Evolutionary conservation across 2,329 filamentous ascomycete genomes (phyloP), one percentile per base, ranked within the genome.

Genomic region (Verticillium klebahnii): DNA sequence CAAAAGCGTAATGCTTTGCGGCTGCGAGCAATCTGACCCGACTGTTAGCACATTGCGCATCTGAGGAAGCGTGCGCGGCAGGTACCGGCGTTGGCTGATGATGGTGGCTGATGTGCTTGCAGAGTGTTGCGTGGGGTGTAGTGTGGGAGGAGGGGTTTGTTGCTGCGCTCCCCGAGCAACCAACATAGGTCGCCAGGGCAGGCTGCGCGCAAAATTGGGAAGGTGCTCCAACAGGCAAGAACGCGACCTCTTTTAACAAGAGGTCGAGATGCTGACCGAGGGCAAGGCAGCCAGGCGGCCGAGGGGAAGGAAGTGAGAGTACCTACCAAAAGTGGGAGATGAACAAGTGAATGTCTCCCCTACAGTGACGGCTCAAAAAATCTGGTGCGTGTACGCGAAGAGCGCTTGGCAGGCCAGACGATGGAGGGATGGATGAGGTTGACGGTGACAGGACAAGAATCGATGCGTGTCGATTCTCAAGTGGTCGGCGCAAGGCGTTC

Each of bases 341-440:
- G 82, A 92, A 96, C 93, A 96, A 97, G 77, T 89, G 78, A 97
- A 97, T 96, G 93, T 93, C 90, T 96, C 93, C 91, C 92, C 92
- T 81, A 80, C 77, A 78, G 74, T 68, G 66, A 65, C 71, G 77
- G 77, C 73, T 73, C 73, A 70, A 68, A 54, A 54, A 50, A 40
- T 25, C 45, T n/a, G 45, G 11, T 50, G 45, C 45, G n/a, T 1
- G 11, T n/a, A 19, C 45, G 45, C 45, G 45, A 23, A 29, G 1
- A 23, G 45, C 45, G 45, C 19, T 50, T 19, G 19, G 19, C 45
- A 50, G 19, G 45, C n/a, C 45, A 50, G 45, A 50, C n/a, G 45
- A 25, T 23, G 45, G 45, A 50, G 9, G 34, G 34, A 36, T 36
- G 37, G 37, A 17, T 40, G 37, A 40, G 6, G 45, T 9, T 50